phyloP scores from a whole-genome alignment of 768 basidiomycete species.

The Boletus sp. region DNA sequence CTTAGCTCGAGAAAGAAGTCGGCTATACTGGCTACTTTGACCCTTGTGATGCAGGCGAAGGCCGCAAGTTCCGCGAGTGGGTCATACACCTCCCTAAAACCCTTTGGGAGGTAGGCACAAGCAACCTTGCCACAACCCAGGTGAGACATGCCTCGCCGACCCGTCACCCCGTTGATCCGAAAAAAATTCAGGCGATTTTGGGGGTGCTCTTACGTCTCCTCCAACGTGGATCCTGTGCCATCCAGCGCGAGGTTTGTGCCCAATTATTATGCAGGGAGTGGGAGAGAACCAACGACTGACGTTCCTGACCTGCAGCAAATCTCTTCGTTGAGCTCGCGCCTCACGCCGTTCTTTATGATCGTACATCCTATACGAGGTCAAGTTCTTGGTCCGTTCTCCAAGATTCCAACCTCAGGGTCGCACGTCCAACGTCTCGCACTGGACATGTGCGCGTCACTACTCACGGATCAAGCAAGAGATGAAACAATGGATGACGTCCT shows the following conservation, averaged over 20 bases:
- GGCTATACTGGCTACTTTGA: constrained; percentile 52
- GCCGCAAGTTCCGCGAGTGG: constrained; percentile 57
- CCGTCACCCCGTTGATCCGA: constrained; percentile 4
- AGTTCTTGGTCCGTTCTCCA: constrained; percentile 74
- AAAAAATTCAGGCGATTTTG: constrained; percentile 47
- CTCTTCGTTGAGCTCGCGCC: constrained; percentile 50
- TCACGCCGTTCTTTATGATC: constrained; percentile 80
- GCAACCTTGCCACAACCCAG: constrained; percentile 57
- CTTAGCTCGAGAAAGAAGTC: constrained; percentile 58
- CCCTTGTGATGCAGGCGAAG: constrained; percentile 28
- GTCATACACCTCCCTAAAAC: constrained; percentile 71
- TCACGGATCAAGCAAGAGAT: constrained; percentile 13
- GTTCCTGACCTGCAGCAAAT: constrained; percentile 41
- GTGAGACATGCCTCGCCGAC: constrained; percentile 36
- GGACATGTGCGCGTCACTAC: constrained; percentile 51
- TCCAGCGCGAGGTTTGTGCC: constrained; percentile 43
- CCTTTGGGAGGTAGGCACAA: constrained; percentile 80
- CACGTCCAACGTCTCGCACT: constrained; percentile 57
- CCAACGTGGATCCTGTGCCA: constrained; percentile 52
- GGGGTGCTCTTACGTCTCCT: constrained; percentile 59
- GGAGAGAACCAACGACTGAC: constrained; percentile 9
- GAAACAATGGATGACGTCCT: constrained; percentile 18
- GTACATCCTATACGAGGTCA: constrained; percentile 72
- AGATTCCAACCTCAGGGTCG: constrained; percentile 45
- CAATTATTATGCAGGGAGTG: neutral